Base-by-base conservation (phyloP, 192 early-diverging fungal genomes). In the Entomortierella lignicola region DNA sequence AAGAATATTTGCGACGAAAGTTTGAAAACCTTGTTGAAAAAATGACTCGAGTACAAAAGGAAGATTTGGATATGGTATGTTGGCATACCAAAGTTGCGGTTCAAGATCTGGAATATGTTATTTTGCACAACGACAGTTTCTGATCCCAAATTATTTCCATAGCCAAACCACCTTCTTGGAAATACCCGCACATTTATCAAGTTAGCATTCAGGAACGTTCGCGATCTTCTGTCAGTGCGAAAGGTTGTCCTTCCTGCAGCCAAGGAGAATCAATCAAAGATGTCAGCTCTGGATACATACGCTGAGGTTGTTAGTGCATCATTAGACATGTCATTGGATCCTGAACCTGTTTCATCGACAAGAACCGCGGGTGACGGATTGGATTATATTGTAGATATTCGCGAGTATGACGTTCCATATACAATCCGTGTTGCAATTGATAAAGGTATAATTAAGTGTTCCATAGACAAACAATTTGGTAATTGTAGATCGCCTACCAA, bases 321-420 rank as follows among this genome's bases (percentile, higher is more conserved):
- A 8, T 8, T 63, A 3, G 69, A 70, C 51, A 71, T 64, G 34
- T 60, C 51, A 37, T 34, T 66, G 52, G 57, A 82, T 43, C 54
- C 54, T 18, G 67, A 68, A 32, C 67, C 60, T 7, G 59, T 72
- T 42, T 26, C 31, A 20, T 42, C 60, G 32, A 43, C 85, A 25
- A 86, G 55, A 57, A 73, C 48, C 21, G 81, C 69, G 69, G 72
- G 77, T 8, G 90, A 93, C 30, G 71, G 85, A 34, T 47, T 89
- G 8, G 94, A 96, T 55, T 83, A 87, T 54, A 89, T 99, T 26
- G 68, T 92, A 8, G 98, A 96, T 70, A 89, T 98, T 60, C 90
- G 98, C n/a, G 98, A 99, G 77, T 95, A 93, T 67, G 98, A 99
- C 71, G 89, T 99, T n/a, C 92, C 93, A 43, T 99, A 98, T 81